phyloP scores from a whole-genome alignment of 176 grass and related monocot genomes.

The Tuctoria greenei region DNA sequence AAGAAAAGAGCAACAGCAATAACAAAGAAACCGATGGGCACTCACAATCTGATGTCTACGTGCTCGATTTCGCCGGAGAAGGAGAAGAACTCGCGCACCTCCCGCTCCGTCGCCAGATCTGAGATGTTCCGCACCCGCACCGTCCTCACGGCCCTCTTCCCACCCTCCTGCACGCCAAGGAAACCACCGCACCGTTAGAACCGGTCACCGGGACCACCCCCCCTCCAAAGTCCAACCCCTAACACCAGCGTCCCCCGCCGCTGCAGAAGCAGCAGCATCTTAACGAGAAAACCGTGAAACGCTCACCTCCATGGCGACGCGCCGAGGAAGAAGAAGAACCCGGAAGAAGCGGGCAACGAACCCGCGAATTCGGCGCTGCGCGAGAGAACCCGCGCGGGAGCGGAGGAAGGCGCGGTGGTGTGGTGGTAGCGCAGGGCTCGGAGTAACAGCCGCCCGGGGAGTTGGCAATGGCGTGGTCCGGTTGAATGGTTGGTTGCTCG shows the following conservation, averaged over 20 bases:
- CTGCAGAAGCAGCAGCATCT: too few species aligned
- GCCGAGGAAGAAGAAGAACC: not conserved
- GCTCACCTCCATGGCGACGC: slow-evolving; percentile 52
- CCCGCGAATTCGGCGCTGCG: not conserved
- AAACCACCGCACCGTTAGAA: not conserved
- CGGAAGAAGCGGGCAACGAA: not conserved
- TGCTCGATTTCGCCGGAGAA: slow-evolving; percentile 96
- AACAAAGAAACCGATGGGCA: not conserved
- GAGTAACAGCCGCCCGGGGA: not conserved
- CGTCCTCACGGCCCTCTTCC: slow-evolving; percentile 55
- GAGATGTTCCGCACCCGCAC: slow-evolving; percentile 87
- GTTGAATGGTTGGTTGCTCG: slow-evolving; percentile 32
- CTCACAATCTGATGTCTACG: slow-evolving; percentile 67
- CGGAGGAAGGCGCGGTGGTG: not conserved
- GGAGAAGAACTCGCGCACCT: slow-evolving; percentile 99
- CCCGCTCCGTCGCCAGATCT: slow-evolving; percentile 93
- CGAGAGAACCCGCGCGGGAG: not conserved
- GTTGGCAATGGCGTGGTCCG: slow-evolving; percentile 36
- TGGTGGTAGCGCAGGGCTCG: slow-evolving; percentile 1
- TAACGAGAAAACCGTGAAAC: not conserved
- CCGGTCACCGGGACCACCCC: not conserved
- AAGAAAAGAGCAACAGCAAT: not conserved
- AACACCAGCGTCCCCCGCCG: too few species aligned
- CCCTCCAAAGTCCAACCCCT: too few species aligned
- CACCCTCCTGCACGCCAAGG: slow-evolving; percentile 24